Evolutionary conservation across 2,329 filamentous ascomycete genomes (phyloP).

Genomic region (Gliomastix tumulicola): DNA sequence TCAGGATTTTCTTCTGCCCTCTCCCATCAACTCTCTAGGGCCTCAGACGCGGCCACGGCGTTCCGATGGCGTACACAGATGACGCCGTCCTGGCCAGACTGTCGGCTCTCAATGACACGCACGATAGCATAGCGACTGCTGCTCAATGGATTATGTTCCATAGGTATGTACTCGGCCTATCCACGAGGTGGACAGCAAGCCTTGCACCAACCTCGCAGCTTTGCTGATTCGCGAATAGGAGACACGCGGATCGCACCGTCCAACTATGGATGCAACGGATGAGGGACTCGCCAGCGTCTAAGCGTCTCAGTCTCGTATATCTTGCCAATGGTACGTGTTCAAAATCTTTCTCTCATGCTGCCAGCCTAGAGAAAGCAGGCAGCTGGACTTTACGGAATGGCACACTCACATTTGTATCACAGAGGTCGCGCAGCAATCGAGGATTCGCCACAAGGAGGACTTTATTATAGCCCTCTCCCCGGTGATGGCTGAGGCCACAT

Average conservation of each 20-base stretch:
- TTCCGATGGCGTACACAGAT: conserved; percentile 84
- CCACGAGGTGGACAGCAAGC: too few relatives aligned
- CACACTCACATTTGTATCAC: conserved; percentile 6
- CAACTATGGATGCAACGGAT: conserved; percentile 87
- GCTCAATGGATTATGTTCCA: conserved; percentile 99
- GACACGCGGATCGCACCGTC: conserved; percentile 86
- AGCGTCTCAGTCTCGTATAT: conserved; percentile 86
- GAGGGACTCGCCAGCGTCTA: conserved; percentile 78
- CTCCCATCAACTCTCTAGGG: too few relatives aligned
- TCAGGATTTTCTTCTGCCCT: too few relatives aligned
- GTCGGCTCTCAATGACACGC: conserved; percentile 90
- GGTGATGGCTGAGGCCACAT: conserved; percentile 83
- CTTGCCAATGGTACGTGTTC: conserved; percentile 86
- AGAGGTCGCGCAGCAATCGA: conserved; percentile 97
- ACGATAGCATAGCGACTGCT: conserved; percentile 92
- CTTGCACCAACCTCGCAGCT: neutral
- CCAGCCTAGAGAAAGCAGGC: too few relatives aligned
- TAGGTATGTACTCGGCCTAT: conserved; percentile 53
- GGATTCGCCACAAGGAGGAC: conserved; percentile 84
- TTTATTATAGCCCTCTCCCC: conserved; percentile 90
- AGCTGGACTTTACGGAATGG: too few relatives aligned
- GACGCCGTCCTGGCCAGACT: conserved; percentile 94
- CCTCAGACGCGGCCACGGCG: too few relatives aligned
- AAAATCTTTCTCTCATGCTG: too few relatives aligned
- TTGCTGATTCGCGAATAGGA: conserved; percentile 40